Evolutionary conservation across 768 basidiomycete species (phyloP).

Genomic region (Mycena filopes): DNA sequence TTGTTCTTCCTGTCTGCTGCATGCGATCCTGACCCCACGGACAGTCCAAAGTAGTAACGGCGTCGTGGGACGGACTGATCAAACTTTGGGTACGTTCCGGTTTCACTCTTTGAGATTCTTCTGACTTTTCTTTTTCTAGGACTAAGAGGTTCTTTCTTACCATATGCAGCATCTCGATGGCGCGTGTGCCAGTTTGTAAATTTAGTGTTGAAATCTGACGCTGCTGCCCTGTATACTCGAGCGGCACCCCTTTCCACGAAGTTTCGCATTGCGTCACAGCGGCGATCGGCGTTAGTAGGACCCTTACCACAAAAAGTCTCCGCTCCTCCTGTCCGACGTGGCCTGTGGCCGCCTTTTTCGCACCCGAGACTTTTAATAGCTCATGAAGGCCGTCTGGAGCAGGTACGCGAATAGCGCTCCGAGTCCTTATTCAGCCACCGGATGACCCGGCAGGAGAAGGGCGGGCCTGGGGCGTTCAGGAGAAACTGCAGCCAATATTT

Average conservation of each 20-base stretch:
- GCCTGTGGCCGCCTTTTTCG: constrained; percentile 20
- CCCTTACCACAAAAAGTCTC: no score
- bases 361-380: constrained; percentile 1
- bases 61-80: constrained; percentile 97
- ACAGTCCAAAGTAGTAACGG: constrained; percentile 96
- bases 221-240: constrained; percentile 20
- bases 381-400: constrained; percentile 24
- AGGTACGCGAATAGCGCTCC: constrained; percentile 30
- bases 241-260: no score
- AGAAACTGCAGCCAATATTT: no score
- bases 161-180: background rate
- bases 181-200: constrained; percentile 16
- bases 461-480: no score
- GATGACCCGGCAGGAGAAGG: no score
- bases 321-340: background rate
- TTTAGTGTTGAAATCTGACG: constrained; percentile 15
- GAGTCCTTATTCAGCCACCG: no score
- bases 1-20: constrained; percentile 62
- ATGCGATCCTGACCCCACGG: constrained; percentile 35
- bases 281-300: no score
- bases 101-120: constrained; percentile 17
- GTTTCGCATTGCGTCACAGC: no score
- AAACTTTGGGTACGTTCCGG: constrained; percentile 88
- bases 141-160: constrained; percentile 41
- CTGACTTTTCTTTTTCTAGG: constrained; percentile 43